Percentiles rank a stretch among this genome's conserved stretches.
Evolutionary conservation across 257 asterid genomes (phyloP).

Genomic region (Apocynum venetum): DNA sequence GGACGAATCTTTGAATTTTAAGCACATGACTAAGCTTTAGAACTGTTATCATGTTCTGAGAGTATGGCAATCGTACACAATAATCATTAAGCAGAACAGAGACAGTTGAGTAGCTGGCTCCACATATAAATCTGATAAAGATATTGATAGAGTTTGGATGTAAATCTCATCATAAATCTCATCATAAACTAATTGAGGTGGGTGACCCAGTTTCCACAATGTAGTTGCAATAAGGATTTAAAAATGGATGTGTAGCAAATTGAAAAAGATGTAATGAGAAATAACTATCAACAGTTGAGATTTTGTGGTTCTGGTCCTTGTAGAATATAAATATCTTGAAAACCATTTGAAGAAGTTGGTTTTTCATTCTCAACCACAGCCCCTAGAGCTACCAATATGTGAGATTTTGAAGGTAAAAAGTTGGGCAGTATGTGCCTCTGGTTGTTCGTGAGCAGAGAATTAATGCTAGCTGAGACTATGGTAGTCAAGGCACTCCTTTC

Average conservation of each 20-base stretch:
- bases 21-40: background rate
- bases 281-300: background rate
- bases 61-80: background rate
- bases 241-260: background rate
- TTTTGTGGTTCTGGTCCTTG: background rate
- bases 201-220: background rate
- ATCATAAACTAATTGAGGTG: background rate
- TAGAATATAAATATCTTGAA: background rate
- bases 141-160: background rate
- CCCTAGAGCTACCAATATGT: background rate
- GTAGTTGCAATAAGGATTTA: background rate
- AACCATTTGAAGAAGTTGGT: background rate
- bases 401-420: too few relatives aligned
- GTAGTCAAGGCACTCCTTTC: too few relatives aligned
- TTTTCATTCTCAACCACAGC: background rate
- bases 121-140: background rate
- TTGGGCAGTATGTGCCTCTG: too few relatives aligned
- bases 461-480: too few relatives aligned
- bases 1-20: background rate
- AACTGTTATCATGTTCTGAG: background rate
- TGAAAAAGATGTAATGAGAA: background rate
- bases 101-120: background rate
- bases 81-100: background rate
- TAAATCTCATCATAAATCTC: background rate
- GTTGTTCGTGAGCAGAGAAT: too few relatives aligned